These are phyloP conservation scores for Skeletonema tropicum DNA, from an alignment of 108 stramenopile species.

Conservation along the genomic window DNA sequence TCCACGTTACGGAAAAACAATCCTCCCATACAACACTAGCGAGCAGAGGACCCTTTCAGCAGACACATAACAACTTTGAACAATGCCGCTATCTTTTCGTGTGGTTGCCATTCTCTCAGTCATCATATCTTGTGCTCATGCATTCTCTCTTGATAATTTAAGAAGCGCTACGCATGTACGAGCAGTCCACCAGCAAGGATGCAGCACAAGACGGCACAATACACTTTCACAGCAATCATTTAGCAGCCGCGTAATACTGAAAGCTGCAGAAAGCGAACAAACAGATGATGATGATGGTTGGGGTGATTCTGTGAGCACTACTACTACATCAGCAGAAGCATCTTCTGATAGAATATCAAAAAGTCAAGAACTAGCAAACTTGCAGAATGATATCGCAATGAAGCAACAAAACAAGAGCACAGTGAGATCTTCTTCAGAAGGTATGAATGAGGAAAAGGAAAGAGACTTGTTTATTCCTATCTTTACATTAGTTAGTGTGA, in stretches of 20 bases:
- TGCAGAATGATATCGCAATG: slow-evolving; percentile 20
- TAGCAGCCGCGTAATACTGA: not conserved
- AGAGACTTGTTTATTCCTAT: slow-evolving; percentile 75
- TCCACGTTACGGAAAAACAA: too few species aligned
- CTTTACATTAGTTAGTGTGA: slow-evolving; percentile 60
- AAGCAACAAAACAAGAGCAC: slow-evolving; percentile 13
- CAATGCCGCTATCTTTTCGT: not conserved
- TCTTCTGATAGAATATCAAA: slow-evolving; percentile 20
- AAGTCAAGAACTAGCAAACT: slow-evolving; percentile 24
- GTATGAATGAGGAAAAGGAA: slow-evolving; percentile 1
- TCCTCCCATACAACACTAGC: too few species aligned
- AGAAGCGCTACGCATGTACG: not conserved
- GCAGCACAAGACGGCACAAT: not conserved
- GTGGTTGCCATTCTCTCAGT: not conserved
- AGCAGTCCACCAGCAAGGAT: slow-evolving; percentile 32
- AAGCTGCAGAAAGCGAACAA: not conserved
- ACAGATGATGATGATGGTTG: slow-evolving; percentile 35
- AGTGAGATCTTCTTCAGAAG: too few species aligned
- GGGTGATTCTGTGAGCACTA: slow-evolving; percentile 1
- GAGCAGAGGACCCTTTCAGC: too few species aligned
- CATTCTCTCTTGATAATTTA: slow-evolving; percentile 35
- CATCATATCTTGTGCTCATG: slow-evolving; percentile 7
- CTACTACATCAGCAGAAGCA: not conserved
- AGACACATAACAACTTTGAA: too few species aligned
- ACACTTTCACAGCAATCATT: not conserved